Base-by-base conservation (phyloP, 768 basidiomycete genomes). In the Xerocomellus intermedius region DNA sequence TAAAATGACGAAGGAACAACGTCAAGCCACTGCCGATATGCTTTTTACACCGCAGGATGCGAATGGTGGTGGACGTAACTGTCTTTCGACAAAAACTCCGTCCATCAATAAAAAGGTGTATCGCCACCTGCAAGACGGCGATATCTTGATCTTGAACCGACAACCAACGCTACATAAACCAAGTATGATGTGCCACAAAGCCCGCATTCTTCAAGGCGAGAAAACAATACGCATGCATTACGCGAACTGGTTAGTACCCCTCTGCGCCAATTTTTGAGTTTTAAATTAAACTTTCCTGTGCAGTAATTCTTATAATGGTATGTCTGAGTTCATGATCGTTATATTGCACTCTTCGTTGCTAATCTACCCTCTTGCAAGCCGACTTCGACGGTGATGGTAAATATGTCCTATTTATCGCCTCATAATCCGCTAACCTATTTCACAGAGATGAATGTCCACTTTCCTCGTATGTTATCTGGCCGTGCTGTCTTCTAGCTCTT, bases 151-250 rank as follows among this genome's bases (percentile, higher is more conserved):
- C 62, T 78, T 99, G 37, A 99, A 99, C 69, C 89, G 97, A 48
- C 97, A 99, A 76, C 97, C 97, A 8, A 98, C 97, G 2, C 79
- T 99, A 49, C 97, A 99, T 71, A 99, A 99, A 69, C 96, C 97
- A 21, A 94, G 91, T 79, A 99, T 99, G 96, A 99, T 99, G 97
- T 88, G 87, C 8, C 97, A 99, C 70, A 89, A 84, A 62, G 96
- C 96, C 16, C 87, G 87, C 53, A 89, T 98, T 19, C 71, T 99
- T 58, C 82, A 86, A 57, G 97, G 96, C 24, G 97, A 99, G 74
- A 99, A 98, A 78, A 98, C 97, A 0, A 98, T 99, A 69, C 84
- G 97, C 14, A 95, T 99, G 95, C 97, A 99, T 76, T 99, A 99
- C 68, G 96, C 97, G 24, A 99, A 99, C 67, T 99, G 96, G 94